Percentiles rank a stretch among this genome's conserved stretches.
phyloP scores from a whole-genome alignment of 345 rosid genomes.

The Crucihimalaya himalaica region DNA sequence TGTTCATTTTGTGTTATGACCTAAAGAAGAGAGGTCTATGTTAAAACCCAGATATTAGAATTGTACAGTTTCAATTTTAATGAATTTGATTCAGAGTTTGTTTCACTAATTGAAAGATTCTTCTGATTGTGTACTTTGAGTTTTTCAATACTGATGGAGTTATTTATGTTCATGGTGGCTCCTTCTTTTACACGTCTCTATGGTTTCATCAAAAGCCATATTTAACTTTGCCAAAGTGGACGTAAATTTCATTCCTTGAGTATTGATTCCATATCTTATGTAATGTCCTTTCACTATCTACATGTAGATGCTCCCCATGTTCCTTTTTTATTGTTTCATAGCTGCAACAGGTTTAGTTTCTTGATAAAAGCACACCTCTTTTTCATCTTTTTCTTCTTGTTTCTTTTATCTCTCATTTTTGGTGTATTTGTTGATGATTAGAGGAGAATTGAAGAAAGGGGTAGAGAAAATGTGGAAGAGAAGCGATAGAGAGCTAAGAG shows the following conservation, averaged over 20 bases:
- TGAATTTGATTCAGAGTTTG: constrained; percentile 10
- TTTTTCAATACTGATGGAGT: not conserved
- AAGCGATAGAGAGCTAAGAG: constrained; percentile 2
- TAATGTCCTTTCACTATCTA: constrained; percentile 34
- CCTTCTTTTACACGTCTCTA: constrained; percentile 30
- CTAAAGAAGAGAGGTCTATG: not conserved
- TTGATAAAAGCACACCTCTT: too few species aligned
- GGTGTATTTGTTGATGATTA: too few species aligned
- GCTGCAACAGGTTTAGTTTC: not conserved
- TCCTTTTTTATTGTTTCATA: not conserved
- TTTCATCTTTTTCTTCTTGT: too few species aligned
- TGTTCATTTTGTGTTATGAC: constrained; percentile 16
- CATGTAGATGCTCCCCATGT: constrained; percentile 25
- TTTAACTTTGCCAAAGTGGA: constrained; percentile 21
- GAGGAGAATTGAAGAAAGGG: too few species aligned
- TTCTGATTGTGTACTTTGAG: not conserved
- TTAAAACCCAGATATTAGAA: constrained; percentile 4
- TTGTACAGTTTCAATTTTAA: not conserved
- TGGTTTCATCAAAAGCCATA: constrained; percentile 31
- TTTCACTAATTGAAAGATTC: not conserved
- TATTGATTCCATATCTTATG: constrained; percentile 42
- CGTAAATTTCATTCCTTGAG: constrained; percentile 28
- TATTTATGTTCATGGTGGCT: constrained; percentile 5
- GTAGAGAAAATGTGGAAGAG: too few species aligned
- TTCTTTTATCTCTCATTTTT: too few species aligned